Percentiles rank a stretch among this genome's conserved stretches.
These are phyloP conservation scores for Aspergillus arachidicola DNA, from an alignment of 2,329 filamentous ascomycete genomes.

Conservation along the genomic window DNA sequence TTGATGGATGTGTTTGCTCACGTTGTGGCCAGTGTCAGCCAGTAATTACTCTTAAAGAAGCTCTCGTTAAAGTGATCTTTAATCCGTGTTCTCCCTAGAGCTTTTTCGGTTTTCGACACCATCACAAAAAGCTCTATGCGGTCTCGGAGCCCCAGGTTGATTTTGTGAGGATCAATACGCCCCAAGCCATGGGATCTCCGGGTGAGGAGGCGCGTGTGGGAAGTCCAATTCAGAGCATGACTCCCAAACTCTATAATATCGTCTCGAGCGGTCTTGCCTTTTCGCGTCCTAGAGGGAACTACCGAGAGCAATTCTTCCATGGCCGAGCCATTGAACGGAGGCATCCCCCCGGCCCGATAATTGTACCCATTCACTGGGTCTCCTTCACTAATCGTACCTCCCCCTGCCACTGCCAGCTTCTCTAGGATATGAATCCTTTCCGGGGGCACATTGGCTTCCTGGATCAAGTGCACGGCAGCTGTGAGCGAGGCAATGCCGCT, in stretches of 20 bases:
- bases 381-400: slow-evolving; percentile 32
- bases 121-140: slow-evolving; percentile 23
- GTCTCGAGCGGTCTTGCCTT: slow-evolving; percentile 18
- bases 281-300: slow-evolving; percentile 28
- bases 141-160: slow-evolving; percentile 19
- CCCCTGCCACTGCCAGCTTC: slow-evolving; percentile 31
- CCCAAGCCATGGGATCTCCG: slow-evolving; percentile 8
- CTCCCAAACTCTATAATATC: slow-evolving; percentile 19
- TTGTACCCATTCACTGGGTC: slow-evolving; percentile 38
- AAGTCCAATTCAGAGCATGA: neutral
- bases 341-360: slow-evolving; percentile 39
- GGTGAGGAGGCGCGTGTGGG: slow-evolving; percentile 19
- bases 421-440: slow-evolving; percentile 40
- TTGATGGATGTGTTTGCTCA: slow-evolving; percentile 4
- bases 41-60: slow-evolving; percentile 31
- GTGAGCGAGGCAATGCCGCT: slow-evolving; percentile 39
- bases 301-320: slow-evolving; percentile 37
- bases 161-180: slow-evolving; percentile 11
- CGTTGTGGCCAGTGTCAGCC: slow-evolving; percentile 29
- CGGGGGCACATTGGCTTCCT: slow-evolving; percentile 37
- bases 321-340: slow-evolving; percentile 36
- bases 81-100: slow-evolving; percentile 20
- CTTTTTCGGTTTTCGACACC: slow-evolving; percentile 18
- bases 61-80: slow-evolving; percentile 18
- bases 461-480: slow-evolving; percentile 39